Conservation (phyloP, 345 rosid species). For the Barbarea vulgaris region DNA sequence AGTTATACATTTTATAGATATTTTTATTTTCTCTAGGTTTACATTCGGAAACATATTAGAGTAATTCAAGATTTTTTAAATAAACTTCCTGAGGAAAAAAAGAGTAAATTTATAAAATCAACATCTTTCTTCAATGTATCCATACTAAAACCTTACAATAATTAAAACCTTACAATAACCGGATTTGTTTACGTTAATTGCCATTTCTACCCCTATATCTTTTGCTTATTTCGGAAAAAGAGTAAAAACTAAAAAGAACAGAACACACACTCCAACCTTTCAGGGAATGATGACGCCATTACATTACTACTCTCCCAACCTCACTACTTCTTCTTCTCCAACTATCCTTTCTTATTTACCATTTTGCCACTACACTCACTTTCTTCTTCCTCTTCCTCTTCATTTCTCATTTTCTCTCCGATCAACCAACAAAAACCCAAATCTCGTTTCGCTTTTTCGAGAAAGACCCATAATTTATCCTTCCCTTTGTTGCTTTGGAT, state of each 20-base stretch:
- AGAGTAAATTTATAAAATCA: no score
- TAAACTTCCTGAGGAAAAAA: no score
- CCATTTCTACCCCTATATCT: not conserved
- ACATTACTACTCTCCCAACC: slow-evolving; percentile 20
- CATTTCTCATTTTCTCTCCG: slow-evolving; percentile 28
- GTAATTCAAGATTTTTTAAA: no score
- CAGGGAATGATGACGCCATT: slow-evolving; percentile 30
- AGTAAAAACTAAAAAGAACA: no score
- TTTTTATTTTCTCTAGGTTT: no score
- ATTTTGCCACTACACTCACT: slow-evolving; percentile 48
- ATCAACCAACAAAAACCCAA: slow-evolving; percentile 14
- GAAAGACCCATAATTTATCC: slow-evolving; percentile 30
- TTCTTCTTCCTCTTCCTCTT: not conserved
- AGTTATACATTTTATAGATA: no score
- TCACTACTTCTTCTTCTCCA: slow-evolving; percentile 26
- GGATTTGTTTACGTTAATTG: not conserved
- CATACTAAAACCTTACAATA: no score
- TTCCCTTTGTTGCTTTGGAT: slow-evolving; percentile 28
- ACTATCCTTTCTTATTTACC: slow-evolving; percentile 49
- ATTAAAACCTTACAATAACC: no score
- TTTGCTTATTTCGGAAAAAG: not conserved
- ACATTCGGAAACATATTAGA: no score
- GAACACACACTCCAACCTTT: not conserved
- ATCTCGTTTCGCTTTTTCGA: not conserved
- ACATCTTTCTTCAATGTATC: no score